A percentile compares a stretch with the other conserved stretches of the same genome.
phyloP scores from a whole-genome alignment of 2,329 filamentous ascomycete genomes.

The Calonectria crousiana region DNA sequence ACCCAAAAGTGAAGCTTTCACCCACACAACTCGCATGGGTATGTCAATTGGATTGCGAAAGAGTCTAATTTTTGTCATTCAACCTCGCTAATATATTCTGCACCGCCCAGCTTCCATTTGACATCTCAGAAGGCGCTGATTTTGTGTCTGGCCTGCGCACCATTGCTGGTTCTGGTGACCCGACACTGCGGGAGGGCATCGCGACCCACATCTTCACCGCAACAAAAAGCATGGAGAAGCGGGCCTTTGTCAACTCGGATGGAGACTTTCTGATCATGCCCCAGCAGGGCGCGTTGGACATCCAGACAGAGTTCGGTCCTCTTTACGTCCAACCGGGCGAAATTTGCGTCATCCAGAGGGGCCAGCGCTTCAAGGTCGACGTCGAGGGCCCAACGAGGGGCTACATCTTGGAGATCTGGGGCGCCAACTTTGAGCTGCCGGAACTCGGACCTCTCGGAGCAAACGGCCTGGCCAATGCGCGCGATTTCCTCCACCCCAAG shows the following conservation, averaged over 20 bases:
- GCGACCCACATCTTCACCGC: constrained; percentile 62
- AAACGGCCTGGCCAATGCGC: constrained; percentile 72
- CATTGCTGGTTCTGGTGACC: constrained; percentile 62
- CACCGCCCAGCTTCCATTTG: constrained; percentile 40
- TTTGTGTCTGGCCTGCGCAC: constrained; percentile 57
- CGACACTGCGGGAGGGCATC: constrained; percentile 61
- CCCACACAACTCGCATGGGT: constrained; percentile 43
- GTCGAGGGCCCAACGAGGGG: constrained; percentile 70
- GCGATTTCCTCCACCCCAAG: constrained; percentile 73
- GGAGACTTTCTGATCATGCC: constrained; percentile 76
- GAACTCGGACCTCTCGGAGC: constrained; percentile 76
- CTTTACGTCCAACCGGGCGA: constrained; percentile 75
- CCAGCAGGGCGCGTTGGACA: constrained; percentile 74
- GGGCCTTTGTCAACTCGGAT: constrained; percentile 68
- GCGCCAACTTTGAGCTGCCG: constrained; percentile 73
- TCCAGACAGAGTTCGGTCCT: constrained; percentile 76
- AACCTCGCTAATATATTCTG: background rate
- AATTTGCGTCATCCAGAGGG: constrained; percentile 73
- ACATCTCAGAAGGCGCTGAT: constrained; percentile 53
- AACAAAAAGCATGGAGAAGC: constrained; percentile 59
- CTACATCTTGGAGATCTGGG: constrained; percentile 76
- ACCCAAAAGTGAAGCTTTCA: constrained; percentile 38
- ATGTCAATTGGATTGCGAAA: background rate
- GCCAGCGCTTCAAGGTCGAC: constrained; percentile 60
- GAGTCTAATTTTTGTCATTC: background rate